phyloP scores from a whole-genome alignment of 257 asterid genomes.

The Primulina huaijiensis region DNA sequence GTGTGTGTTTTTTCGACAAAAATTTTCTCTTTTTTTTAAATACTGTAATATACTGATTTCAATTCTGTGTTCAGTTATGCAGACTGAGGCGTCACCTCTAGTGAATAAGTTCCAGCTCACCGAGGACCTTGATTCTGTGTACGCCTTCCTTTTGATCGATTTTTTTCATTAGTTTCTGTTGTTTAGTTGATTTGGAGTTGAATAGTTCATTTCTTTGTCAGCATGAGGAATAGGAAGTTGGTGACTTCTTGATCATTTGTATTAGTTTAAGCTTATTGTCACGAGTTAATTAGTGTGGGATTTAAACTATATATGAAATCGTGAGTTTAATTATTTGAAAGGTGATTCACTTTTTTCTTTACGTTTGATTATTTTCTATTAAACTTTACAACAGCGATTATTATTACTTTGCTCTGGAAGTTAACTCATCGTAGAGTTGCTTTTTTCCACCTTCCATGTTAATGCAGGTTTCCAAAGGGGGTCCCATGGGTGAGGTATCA shows the following conservation, averaged over 20 bases:
- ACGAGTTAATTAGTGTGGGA: background rate
- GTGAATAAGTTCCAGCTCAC: slow-evolving; percentile 72
- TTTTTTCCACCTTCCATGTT: slow-evolving; percentile 9
- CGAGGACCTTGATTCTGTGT: slow-evolving; percentile 61
- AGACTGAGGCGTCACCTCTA: slow-evolving; percentile 84
- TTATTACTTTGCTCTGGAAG: background rate
- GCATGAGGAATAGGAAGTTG: background rate
- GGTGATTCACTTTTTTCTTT: background rate
- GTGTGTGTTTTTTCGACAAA: background rate
- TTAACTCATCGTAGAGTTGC: background rate
- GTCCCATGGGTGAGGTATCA: slow-evolving; percentile 90
- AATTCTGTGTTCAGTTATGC: slow-evolving; percentile 59
- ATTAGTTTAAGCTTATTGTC: background rate
- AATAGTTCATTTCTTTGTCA: background rate
- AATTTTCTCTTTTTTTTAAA: background rate
- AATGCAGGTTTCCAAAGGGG: slow-evolving; percentile 82
- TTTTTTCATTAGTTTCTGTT: background rate
- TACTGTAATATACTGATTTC: slow-evolving; percentile 18
- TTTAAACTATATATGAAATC: background rate
- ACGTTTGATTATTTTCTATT: background rate
- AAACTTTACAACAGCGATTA: background rate
- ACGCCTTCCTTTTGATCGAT: slow-evolving; percentile 21
- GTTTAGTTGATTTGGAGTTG: background rate
- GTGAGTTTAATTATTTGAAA: slow-evolving; percentile 1
- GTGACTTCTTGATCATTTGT: background rate